A percentile compares a stretch with the other conserved stretches of the same genome.
Conservation (phyloP, 2,329 filamentous ascomycete species). For the Aspergillus ochraceus region DNA sequence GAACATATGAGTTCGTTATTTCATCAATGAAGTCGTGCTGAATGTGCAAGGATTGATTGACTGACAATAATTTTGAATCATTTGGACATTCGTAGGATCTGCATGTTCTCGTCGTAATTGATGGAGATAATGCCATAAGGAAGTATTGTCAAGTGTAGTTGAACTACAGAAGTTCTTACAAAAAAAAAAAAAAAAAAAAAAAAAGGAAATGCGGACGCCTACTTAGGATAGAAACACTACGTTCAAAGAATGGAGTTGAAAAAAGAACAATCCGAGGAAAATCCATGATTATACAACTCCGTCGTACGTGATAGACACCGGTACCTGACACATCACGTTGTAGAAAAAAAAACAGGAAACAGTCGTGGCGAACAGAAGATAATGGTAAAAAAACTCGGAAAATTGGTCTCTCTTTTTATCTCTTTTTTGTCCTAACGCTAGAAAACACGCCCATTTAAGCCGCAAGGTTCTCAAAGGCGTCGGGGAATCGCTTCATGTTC, state of each 20-base stretch:
- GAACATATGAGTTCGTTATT: too few species aligned
- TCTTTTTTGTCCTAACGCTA: slow-evolving; percentile 13
- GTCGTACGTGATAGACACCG: slow-evolving; percentile 11
- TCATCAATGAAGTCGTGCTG: too few species aligned
- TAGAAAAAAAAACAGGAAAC: neutral
- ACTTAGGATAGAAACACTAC: too few species aligned
- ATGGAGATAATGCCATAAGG: too few species aligned
- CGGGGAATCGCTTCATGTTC: slow-evolving; percentile 95
- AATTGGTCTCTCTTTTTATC: slow-evolving; percentile 14
- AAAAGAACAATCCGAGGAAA: slow-evolving; percentile 6
- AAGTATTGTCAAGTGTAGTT: too few species aligned
- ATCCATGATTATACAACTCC: slow-evolving; percentile 16
- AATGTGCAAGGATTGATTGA: too few species aligned
- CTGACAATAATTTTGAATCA: too few species aligned
- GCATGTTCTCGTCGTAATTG: too few species aligned
- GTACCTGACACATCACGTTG: slow-evolving; percentile 8
- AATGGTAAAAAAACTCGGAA: neutral
- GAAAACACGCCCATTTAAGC: slow-evolving; percentile 38
- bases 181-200: too few species aligned
- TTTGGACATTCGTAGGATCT: too few species aligned
- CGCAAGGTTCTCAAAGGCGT: slow-evolving; percentile 63
- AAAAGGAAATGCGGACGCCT: too few species aligned
- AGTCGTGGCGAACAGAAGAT: neutral
- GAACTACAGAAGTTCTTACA: too few species aligned
- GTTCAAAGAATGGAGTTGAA: neutral